Base-by-base conservation (phyloP, 192 early-diverging fungal genomes). In the Dissophora globulifera region DNA sequence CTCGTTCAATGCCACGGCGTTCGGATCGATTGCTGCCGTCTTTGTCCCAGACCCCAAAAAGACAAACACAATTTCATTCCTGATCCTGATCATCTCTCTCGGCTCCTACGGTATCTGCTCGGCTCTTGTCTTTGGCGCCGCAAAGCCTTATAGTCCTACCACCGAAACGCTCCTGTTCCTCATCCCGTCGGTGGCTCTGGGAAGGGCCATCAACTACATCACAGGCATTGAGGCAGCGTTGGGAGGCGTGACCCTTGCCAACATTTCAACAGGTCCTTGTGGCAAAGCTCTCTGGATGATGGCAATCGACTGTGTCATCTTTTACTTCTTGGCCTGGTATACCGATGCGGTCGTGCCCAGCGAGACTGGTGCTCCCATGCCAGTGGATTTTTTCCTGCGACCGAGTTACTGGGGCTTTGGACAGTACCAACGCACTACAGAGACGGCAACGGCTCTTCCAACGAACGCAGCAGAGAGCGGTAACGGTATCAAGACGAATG, bases 271-370 rank as follows among this genome's bases (percentile, higher is more conserved):
- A 45, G 71, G 70, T 2, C 66, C 71, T 17, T 58, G 64, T 47
- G 69, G 50, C 8, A 79, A 63, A 16, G 58, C 67, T 0, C 26
- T 78, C 17, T 71, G 61, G 56, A 78, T 81, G 74, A 33, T 81
- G 80, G 62, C 63, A 1, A 15, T 65, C 1, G 74, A 81, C n/a
- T 54, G 54, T 38, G 30, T 80, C 23, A 40, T 83, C 11, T 85
- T 75, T 45, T 50, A 72, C 50, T 67, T 72, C 27, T 52, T 85
- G 32, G 82, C 74, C 11, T 85, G 84, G 84, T 85, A 85, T 57
- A 53, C 82, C n/a, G 67, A 78, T 46, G 54, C 78, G 0, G 60
- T 85, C 26, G 63, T 85, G 50, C 84, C 84, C 6, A 69, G 62
- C 16, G 59, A 81, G 56, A 63, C 33, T 26, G 68, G 81, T 15